These are phyloP conservation scores for Ceratocystis cacaofunesta DNA, from an alignment of 2,329 filamentous ascomycete genomes.

Conservation along the genomic window DNA sequence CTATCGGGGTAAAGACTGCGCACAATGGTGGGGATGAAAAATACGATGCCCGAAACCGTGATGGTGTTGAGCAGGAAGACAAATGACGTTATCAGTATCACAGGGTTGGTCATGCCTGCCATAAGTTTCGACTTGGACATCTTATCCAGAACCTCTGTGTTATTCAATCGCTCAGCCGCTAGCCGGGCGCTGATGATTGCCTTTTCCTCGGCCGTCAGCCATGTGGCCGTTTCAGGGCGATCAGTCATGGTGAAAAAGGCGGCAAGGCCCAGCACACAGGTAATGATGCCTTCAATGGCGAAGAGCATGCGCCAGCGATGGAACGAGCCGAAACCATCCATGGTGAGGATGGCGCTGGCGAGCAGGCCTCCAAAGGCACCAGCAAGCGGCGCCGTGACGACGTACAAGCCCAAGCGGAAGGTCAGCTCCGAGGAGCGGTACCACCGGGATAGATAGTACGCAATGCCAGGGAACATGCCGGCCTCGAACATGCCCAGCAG, in stretches of 20 bases:
- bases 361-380: slow-evolving; percentile 58
- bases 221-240: slow-evolving; percentile 50
- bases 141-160: slow-evolving; percentile 46
- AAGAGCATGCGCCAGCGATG: slow-evolving; percentile 55
- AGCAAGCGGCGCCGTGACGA: slow-evolving; percentile 55
- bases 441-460: slow-evolving; percentile 59
- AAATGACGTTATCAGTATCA: slow-evolving; percentile 38
- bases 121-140: slow-evolving; percentile 42
- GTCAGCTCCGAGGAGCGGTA: slow-evolving; percentile 54
- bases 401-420: slow-evolving; percentile 52
- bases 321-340: slow-evolving; percentile 43
- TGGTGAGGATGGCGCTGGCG: slow-evolving; percentile 46
- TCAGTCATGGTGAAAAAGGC: slow-evolving; percentile 52
- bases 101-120: slow-evolving; percentile 44
- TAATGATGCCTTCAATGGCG: slow-evolving; percentile 51
- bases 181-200: slow-evolving; percentile 50
- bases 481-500: slow-evolving; percentile 56
- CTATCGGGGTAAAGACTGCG: slow-evolving; percentile 44
- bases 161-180: slow-evolving; percentile 48
- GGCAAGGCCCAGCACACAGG: slow-evolving; percentile 38
- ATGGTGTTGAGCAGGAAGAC: slow-evolving; percentile 52
- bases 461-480: slow-evolving; percentile 58
- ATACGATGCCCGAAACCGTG: slow-evolving; percentile 50
- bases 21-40: slow-evolving; percentile 53
- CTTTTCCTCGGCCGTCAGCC: slow-evolving; percentile 52